Evolutionary conservation across 2,329 filamentous ascomycete species (phyloP), one percentile per base, ranked within the genome.

Genomic region (Clonostachys byssicola): DNA sequence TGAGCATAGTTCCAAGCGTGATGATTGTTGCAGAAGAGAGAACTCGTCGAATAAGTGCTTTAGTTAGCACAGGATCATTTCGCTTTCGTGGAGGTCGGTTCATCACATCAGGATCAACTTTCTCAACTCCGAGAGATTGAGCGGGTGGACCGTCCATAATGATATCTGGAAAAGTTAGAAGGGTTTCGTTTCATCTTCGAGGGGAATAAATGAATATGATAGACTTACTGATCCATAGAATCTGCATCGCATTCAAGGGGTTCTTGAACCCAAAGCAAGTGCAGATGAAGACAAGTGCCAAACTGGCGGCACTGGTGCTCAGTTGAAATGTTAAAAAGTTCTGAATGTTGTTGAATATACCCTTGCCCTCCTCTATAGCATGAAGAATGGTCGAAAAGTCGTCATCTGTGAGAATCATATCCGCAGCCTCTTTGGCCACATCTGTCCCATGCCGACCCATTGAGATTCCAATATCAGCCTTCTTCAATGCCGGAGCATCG

Each of bases 271-370:
- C 94, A 51, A 96, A 79, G 56, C 89, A 87, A 33, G 91, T 96
- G 74, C 92, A 96, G 59, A 99, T 69, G 55, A 99, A 82, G 16
- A 99, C 94, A 46, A 99, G 77, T 49, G 88, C 90, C 55, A 99
- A 74, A 51, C 94, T 91, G 47, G 95, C 94, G 17, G 95, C 94
- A 63, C 91, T 96, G 43, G 94, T 99, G 67, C 92, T 96, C 49
- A 99, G 80, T 72, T 99, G 95, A 70, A 99, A 99, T 0, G 94
- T 97, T 53, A 99, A 79, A 70, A 99, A 99, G 67, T 99, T 99
- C 63, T 99, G 94, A 55, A 99, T 97, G 66, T 99, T 99, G 78
- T 94, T 96, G 70, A 99, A 99, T 56, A 99, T 99, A 47, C 92
- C 94, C 68, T 99, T 99, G 68, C 94, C 95, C 71, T 99, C 94